These are phyloP conservation scores for Trypanosomatidae sp. DNA, from an alignment of 208 protist species.

Conservation along the genomic window DNA sequence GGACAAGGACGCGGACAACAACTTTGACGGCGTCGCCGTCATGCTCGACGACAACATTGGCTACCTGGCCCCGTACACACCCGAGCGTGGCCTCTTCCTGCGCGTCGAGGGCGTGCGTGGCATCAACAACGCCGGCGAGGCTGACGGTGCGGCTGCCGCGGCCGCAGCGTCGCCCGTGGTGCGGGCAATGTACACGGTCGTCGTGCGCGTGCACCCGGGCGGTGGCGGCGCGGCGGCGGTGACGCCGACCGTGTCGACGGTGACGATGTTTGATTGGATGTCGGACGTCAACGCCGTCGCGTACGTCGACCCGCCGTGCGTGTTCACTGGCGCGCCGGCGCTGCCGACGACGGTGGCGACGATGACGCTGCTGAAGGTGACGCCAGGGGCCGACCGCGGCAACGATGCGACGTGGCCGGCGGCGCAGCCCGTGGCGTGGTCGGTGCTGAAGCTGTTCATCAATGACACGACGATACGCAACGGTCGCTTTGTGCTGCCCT, in stretches of 20 bases:
- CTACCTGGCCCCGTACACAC: slow-evolving; percentile 27
- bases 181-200: slow-evolving; percentile 23
- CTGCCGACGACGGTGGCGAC: slow-evolving; percentile 13
- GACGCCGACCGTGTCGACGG: slow-evolving; percentile 10
- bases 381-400: slow-evolving; percentile 8
- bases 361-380: slow-evolving; percentile 44
- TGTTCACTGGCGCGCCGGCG: slow-evolving; percentile 15
- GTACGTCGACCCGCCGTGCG: slow-evolving; percentile 38
- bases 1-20: slow-evolving; percentile 8
- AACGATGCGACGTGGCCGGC: not conserved
- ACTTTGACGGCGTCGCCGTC: slow-evolving; percentile 13
- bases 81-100: slow-evolving; percentile 38
- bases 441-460: slow-evolving; percentile 41
- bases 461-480: slow-evolving; percentile 21
- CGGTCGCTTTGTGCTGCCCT: slow-evolving; percentile 40
- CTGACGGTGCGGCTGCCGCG: too few relatives aligned
- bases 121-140: slow-evolving; percentile 21
- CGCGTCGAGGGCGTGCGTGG: slow-evolving; percentile 34
- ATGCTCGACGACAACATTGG: slow-evolving; percentile 18
- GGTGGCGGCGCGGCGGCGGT: not conserved
- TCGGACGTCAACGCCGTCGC: slow-evolving; percentile 35
- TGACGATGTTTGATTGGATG: slow-evolving; percentile 31
- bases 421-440: slow-evolving; percentile 33
- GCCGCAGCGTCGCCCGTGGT: too few relatives aligned
- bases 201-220: slow-evolving; percentile 10